Percentiles rank a stretch among this genome's conserved stretches.
Conservation (phyloP, 2,329 filamentous ascomycete species). For the Exophiala sp. region DNA sequence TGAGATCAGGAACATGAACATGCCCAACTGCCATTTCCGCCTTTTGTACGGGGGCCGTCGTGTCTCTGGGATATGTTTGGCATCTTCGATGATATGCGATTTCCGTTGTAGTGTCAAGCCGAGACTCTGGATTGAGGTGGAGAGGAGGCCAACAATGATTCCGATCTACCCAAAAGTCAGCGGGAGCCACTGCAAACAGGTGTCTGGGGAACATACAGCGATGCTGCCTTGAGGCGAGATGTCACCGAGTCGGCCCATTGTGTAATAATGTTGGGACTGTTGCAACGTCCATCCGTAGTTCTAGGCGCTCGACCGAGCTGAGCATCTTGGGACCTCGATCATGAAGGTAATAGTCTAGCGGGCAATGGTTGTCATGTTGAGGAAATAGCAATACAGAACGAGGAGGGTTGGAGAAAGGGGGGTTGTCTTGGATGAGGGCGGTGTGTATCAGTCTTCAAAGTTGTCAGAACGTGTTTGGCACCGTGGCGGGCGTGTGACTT, state of each 20-base stretch:
- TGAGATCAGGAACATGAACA: slow-evolving; percentile 93
- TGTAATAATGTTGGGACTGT: slow-evolving; percentile 4
- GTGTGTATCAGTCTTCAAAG: no score
- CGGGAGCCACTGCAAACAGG: slow-evolving; percentile 2
- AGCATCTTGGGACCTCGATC: slow-evolving; percentile 16
- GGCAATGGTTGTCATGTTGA: background rate
- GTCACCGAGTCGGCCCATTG: slow-evolving; percentile 64
- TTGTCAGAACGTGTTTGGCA: background rate
- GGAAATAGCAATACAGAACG: background rate
- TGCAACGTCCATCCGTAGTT: slow-evolving; percentile 13
- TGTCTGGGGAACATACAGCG: slow-evolving; percentile 51
- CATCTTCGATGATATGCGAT: slow-evolving; percentile 95
- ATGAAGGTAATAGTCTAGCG: slow-evolving; percentile 8
- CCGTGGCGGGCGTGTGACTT: background rate
- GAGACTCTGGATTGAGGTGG: slow-evolving; percentile 89
- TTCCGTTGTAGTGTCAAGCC: slow-evolving; percentile 95
- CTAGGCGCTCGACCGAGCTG: slow-evolving; percentile 10
- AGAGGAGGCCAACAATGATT: slow-evolving; percentile 85
- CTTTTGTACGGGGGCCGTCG: slow-evolving; percentile 82
- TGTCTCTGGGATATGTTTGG: slow-evolving; percentile 71
- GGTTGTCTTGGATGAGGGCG: background rate
- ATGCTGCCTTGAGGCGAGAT: slow-evolving; percentile 73
- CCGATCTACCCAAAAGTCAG: slow-evolving; percentile 59
- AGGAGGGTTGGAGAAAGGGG: background rate
- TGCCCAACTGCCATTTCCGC: slow-evolving; percentile 88